Conservation (phyloP, 768 basidiomycete species). For the Tylopilus subfusipes region DNA sequence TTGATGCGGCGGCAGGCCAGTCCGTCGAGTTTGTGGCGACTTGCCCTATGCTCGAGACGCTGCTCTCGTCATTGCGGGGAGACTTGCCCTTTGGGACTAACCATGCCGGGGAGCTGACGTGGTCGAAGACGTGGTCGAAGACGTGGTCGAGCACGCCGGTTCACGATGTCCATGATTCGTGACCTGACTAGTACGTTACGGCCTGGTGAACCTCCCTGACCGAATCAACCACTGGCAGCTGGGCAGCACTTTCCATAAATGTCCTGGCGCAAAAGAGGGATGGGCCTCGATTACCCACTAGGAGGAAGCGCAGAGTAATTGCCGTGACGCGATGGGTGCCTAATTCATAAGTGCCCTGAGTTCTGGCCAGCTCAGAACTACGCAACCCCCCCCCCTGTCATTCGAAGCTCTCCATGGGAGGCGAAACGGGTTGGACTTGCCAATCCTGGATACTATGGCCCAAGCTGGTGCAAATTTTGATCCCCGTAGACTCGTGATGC, state of each 20-base stretch:
- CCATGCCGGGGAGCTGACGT: neutral
- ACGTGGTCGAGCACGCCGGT: neutral
- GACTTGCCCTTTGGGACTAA: neutral
- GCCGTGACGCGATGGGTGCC: conserved; percentile 15
- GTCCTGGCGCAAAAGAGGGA: conserved; percentile 16
- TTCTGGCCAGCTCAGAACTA: conserved; percentile 6
- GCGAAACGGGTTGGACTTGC: conserved; percentile 22
- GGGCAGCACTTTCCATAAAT: conserved; percentile 16
- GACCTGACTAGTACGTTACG: neutral
- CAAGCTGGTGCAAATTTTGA: conserved; percentile 9
- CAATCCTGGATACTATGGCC: neutral
- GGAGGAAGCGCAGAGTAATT: conserved; percentile 3
- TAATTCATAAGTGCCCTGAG: conserved; percentile 9
- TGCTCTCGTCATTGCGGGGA: no score
- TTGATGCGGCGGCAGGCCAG: neutral
- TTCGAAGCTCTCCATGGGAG: conserved; percentile 14
- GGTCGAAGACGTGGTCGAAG: no score
- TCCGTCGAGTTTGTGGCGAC: conserved; percentile 1
- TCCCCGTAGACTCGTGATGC: conserved; percentile 18
- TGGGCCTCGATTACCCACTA: conserved; percentile 8
- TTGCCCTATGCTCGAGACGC: no score
- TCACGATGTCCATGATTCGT: neutral
- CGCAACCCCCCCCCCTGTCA: conserved; percentile 4
- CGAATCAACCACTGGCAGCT: neutral
- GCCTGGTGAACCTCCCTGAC: conserved; percentile 1